These are phyloP conservation scores for Monilinia polystroma DNA, from an alignment of 2,329 filamentous ascomycete species.

Conservation along the genomic window DNA sequence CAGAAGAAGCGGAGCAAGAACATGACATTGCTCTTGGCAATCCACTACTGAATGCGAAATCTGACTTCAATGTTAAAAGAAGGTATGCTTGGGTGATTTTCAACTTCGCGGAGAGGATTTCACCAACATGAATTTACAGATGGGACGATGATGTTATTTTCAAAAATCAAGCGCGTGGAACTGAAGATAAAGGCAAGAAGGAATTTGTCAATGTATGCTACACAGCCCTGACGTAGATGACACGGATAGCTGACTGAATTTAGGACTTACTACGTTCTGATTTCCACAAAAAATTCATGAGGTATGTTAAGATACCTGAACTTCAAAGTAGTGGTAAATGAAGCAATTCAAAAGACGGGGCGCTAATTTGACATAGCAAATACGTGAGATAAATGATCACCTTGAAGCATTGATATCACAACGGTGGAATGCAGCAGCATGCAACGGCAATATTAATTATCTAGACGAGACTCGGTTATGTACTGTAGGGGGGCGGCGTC, in stretches of 20 bases:
- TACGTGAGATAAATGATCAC: constrained; percentile 39
- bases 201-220: constrained; percentile 89
- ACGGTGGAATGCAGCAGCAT: neutral
- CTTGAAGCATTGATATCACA: constrained; percentile 5
- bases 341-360: constrained; percentile 13
- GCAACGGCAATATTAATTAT: neutral
- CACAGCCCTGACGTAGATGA: constrained; percentile 21
- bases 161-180: constrained; percentile 95
- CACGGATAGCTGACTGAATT: constrained; percentile 25
- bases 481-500: constrained; percentile 9
- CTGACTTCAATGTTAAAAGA: constrained; percentile 86
- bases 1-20: constrained; percentile 81
- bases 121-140: constrained; percentile 41
- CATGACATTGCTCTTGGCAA: constrained; percentile 90
- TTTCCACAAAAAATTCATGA: constrained; percentile 98
- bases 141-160: constrained; percentile 99
- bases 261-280: constrained; percentile 87
- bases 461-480: constrained; percentile 1
- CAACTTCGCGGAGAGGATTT: neutral
- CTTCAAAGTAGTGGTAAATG: neutral
- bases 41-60: constrained; percentile 76
- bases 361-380: constrained; percentile 35
- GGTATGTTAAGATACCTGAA: constrained; percentile 33
- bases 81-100: constrained; percentile 41
- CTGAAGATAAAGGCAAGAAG: constrained; percentile 87